These are phyloP conservation scores for Bocquillonia castaneifolia DNA, from an alignment of 441 rosid genomes.

Conservation along the genomic window DNA sequence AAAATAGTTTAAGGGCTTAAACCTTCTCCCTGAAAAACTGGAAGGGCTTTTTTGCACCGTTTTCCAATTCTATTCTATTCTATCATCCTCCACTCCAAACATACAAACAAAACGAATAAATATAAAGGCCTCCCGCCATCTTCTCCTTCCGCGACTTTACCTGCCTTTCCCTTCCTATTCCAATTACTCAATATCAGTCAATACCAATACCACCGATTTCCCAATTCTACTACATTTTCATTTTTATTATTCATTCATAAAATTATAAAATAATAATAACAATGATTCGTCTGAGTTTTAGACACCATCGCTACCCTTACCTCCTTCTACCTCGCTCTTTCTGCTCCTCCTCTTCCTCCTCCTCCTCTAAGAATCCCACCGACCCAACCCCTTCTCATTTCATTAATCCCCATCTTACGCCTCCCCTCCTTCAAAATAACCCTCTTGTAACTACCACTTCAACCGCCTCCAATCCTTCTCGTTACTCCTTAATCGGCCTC, in stretches of 20 bases:
- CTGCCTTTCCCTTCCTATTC: background rate
- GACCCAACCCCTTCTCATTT: slow-evolving; percentile 33
- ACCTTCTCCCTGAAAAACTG: too few species aligned
- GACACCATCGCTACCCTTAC: slow-evolving; percentile 39
- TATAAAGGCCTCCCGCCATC: slow-evolving; percentile 8
- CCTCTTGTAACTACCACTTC: slow-evolving; percentile 13
- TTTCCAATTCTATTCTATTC: too few species aligned
- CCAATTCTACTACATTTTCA: background rate
- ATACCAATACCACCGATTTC: background rate
- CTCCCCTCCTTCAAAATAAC: slow-evolving; percentile 29
- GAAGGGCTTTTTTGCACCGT: too few species aligned
- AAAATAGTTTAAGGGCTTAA: too few species aligned
- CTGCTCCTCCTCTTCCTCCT: slow-evolving; percentile 24
- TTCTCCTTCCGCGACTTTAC: background rate
- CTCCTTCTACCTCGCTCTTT: slow-evolving; percentile 18
- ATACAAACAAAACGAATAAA: too few species aligned
- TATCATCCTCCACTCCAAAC: too few species aligned
- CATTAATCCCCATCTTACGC: slow-evolving; percentile 23
- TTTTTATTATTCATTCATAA: background rate
- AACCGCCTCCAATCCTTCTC: slow-evolving; percentile 12
- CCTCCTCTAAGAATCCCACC: slow-evolving; percentile 24
- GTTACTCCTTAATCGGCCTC: slow-evolving; percentile 27
- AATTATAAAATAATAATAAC: background rate
- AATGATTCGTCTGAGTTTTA: slow-evolving; percentile 50
- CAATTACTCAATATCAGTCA: background rate